Base-by-base conservation (phyloP, 306 rosid species). In the Quercus ilex region DNA sequence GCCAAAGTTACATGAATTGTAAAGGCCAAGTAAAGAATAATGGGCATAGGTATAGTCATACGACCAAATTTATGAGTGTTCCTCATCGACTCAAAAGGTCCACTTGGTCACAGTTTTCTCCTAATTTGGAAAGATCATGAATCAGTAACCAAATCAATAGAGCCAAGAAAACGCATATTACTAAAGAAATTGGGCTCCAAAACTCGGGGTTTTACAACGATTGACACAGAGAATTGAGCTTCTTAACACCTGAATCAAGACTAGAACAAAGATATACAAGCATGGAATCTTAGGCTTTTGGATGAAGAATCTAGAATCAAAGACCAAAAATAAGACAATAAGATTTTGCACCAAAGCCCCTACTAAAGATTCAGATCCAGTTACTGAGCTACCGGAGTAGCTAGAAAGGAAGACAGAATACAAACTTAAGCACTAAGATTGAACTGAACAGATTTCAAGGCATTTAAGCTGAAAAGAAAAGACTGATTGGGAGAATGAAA, bases 1-100 rank as follows among this genome's bases (percentile, higher is more conserved):
- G 91, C 92, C 68, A 57, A 74, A 62, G 81, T 80, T 74, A 78
- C 46, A 38, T 82, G 81, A 59, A 83, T 53, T 26, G 83, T 73
- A 73, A 82, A 76, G 55, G 83, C 56, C 83, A 91, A 51, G 55
- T 18, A 87, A 73, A 88, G 6, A 59, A 90, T 12, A 49, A 49
- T 12, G 53, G 53, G 58, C 31, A 80, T 58, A 11, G 79, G 19
- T 18, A 79, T 25, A 31, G 15, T 51, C 5, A 23, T 10, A 21
- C 78, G 84, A 80, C 81, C 62, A 68, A 14, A 35, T 35, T 62
- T 57, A 75, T 65, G 64, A 69, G 60, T 69, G 73, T 70, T 82
- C 92, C 64, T 86, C 86, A 80, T 83, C 13, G 64, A 41, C 72
- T 62, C 75, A 70, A 57, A 80, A 84, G 18, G 64, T 18, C 46